Base-by-base conservation (phyloP, 495 filamentous ascomycete species). In the Aspergillus leporis region DNA sequence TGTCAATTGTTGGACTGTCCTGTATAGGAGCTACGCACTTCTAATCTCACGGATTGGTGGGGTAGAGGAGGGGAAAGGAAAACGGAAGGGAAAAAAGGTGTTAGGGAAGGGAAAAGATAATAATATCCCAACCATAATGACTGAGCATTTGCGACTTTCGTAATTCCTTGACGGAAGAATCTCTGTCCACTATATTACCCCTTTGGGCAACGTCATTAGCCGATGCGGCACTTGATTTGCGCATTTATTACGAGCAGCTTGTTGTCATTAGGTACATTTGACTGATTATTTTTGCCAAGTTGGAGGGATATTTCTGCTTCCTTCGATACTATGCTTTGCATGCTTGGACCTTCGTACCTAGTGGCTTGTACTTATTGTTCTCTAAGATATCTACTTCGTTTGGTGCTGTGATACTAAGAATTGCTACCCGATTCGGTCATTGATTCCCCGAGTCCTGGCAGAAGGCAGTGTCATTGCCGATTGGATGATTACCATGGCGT, bases 151-250 rank as follows among this genome's bases (percentile, higher is more conserved):
- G 63, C 63, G 67, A 65, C 18, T 53, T 22, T 12, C 22, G 34
- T 16, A 41, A 22, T 19, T 41, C 34, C 32, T 19, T 18, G 43
- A 47, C 43, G 54, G 54, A 56, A 56, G 30, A 48, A 61, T 69
- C 62, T 71, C 66, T 64, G 61, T 65, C 64, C 46, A 69, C 68
- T 65, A 66, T 67, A 67, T 41, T 56, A 12, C 45, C 38, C 41
- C 38, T 40, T 48, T 55, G 43, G 55, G 46, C 30, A 30, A 53
- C 22, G 50, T 61, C 69, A 67, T 67, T 71, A 71, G 66, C 69
- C 69, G 69, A 63, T 56, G 25, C 55, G 56, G 53, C 62, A 62
- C 62, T 60, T 66, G 57, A 62, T 67, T 59, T 61, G 28, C 18
- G 50, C 54, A 54, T 21, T 31, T 31, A 19, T n/a, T 28, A 22